phyloP scores from a whole-genome alignment of 2,329 filamentous ascomycete species.

The Aureobasidium mangrovei region DNA sequence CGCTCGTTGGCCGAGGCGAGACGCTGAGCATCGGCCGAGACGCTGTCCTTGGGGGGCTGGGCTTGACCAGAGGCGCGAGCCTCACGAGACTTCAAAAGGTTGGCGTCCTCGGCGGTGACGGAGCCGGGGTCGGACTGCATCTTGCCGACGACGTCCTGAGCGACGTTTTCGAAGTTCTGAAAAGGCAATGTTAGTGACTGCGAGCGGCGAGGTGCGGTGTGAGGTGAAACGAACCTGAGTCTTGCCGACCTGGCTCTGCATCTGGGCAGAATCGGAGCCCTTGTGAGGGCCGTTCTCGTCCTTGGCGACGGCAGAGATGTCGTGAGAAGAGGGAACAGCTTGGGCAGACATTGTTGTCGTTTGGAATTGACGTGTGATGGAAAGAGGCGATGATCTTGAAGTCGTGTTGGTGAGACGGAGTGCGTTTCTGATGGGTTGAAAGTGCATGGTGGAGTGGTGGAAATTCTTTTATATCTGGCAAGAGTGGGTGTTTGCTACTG shows the following conservation, averaged over 20 bases:
- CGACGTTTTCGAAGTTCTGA: conserved; percentile 24
- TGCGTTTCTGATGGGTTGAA: neutral
- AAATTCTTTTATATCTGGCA: neutral
- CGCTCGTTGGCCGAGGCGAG: conserved; percentile 28
- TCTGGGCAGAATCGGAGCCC: conserved; percentile 26
- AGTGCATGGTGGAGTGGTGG: neutral
- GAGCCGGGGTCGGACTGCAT: conserved; percentile 24
- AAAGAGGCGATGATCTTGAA: conserved; percentile 5
- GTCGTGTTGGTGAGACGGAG: conserved; percentile 6
- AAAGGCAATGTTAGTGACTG: neutral
- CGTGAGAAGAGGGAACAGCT: conserved; percentile 16
- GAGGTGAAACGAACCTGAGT: conserved; percentile 8
- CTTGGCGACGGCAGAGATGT: conserved; percentile 27
- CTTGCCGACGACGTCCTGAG: conserved; percentile 23
- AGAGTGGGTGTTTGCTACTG: neutral
- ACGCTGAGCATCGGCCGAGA: conserved; percentile 33
- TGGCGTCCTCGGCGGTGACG: conserved; percentile 31
- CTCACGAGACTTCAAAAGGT: conserved; percentile 34
- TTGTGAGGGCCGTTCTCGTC: conserved; percentile 26
- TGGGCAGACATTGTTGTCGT: conserved; percentile 7
- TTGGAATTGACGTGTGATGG: conserved; percentile 7
- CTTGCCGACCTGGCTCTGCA: conserved; percentile 27
- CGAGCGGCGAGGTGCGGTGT: no score
- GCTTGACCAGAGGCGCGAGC: conserved; percentile 25
- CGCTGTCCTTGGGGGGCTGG: conserved; percentile 24